phyloP scores from a whole-genome alignment of 352 stramenopile species.

The Blastocystis sp. region DNA sequence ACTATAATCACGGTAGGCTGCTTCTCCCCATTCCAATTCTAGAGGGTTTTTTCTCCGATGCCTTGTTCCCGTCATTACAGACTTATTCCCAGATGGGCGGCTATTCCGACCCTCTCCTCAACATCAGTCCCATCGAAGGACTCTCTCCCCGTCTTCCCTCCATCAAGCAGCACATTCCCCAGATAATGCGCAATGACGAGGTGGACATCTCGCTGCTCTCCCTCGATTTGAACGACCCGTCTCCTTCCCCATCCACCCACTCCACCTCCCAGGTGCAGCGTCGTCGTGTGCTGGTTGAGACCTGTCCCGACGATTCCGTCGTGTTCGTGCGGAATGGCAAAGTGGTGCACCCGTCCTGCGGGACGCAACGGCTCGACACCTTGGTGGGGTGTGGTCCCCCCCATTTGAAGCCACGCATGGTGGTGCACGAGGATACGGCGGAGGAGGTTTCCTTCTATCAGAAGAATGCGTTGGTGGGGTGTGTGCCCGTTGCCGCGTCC shows the following conservation, averaged over 20 bases:
- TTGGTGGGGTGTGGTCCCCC: background rate
- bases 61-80: constrained; percentile 47
- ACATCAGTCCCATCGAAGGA: background rate
- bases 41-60: constrained; percentile 31
- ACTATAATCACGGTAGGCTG: background rate
- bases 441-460: constrained; percentile 8
- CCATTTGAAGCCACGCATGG: background rate
- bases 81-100: background rate
- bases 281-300: background rate
- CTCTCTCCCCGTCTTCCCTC: background rate
- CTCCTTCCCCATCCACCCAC: background rate
- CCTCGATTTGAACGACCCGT: background rate
- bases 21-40: background rate
- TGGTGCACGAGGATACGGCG: background rate
- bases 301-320: background rate
- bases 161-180: background rate
- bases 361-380: background rate
- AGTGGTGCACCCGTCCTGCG: background rate
- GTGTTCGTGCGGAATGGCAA: background rate
- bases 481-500: background rate
- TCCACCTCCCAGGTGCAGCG: background rate
- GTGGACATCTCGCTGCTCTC: background rate
- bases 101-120: background rate
- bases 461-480: background rate
- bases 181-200: background rate